Evolutionary conservation across 768 basidiomycete genomes (phyloP).

Genomic region (Exsudoporus frostii): DNA sequence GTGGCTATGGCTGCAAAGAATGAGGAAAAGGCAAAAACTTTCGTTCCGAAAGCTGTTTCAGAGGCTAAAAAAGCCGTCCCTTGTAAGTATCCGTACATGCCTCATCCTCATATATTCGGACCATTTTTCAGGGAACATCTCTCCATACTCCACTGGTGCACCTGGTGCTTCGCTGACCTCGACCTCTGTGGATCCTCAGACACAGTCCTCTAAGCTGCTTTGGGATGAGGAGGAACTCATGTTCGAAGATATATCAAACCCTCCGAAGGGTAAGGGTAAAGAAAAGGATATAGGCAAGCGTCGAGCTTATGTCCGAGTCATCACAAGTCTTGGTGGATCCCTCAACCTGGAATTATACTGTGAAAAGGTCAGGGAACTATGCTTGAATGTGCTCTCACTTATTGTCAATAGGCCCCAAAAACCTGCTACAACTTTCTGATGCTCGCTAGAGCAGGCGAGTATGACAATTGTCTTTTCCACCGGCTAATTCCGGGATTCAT

Average conservation of each 20-base stretch:
- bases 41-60: slow-evolving; percentile 33
- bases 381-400: not conserved
- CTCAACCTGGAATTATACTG: slow-evolving; percentile 83
- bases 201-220: slow-evolving; percentile 67
- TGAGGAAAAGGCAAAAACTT: slow-evolving; percentile 28
- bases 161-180: slow-evolving; percentile 93
- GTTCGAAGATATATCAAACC: slow-evolving; percentile 90
- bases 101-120: not conserved
- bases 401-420: slow-evolving; percentile 73
- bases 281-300: slow-evolving; percentile 91
- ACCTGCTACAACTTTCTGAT: slow-evolving; percentile 98
- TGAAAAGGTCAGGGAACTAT: slow-evolving; percentile 59
- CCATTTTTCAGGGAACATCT: slow-evolving; percentile 67
- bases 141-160: slow-evolving; percentile 87
- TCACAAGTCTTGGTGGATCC: slow-evolving; percentile 89
- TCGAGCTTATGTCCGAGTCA: slow-evolving; percentile 92
- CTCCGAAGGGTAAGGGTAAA: slow-evolving; percentile 81
- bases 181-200: slow-evolving; percentile 81
- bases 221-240: slow-evolving; percentile 99
- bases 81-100: slow-evolving; percentile 44
- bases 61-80: slow-evolving; percentile 56
- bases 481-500: slow-evolving; percentile 93
- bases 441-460: slow-evolving; percentile 88
- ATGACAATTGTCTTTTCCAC: slow-evolving; percentile 88
- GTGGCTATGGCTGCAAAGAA: slow-evolving; percentile 35